Conservation (phyloP, 495 filamentous ascomycete species). For the Xylaria sp. region DNA sequence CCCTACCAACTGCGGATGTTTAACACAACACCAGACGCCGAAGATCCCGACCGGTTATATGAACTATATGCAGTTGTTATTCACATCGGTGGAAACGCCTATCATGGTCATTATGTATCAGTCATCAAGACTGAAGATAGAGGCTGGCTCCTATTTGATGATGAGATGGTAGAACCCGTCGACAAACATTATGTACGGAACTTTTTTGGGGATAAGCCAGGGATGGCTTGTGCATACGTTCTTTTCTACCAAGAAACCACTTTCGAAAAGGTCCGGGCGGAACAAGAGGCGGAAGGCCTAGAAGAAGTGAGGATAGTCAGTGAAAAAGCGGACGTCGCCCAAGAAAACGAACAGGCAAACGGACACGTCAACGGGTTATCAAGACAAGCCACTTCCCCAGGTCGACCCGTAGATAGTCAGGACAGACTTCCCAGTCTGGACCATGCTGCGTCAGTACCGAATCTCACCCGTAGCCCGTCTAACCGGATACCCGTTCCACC, state of each 20-base stretch:
- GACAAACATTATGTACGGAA: slow-evolving; percentile 96
- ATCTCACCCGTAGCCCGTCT: slow-evolving; percentile 39
- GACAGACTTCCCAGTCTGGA: slow-evolving; percentile 62
- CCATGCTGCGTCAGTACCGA: slow-evolving; percentile 68
- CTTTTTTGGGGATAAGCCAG: slow-evolving; percentile 94
- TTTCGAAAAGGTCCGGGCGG: slow-evolving; percentile 79
- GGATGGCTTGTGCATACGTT: slow-evolving; percentile 93
- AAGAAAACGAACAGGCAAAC: slow-evolving; percentile 52
- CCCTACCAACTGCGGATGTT: slow-evolving; percentile 95
- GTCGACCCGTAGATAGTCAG: slow-evolving; percentile 54
- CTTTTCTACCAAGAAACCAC: slow-evolving; percentile 98
- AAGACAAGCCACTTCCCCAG: slow-evolving; percentile 51
- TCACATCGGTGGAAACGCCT: slow-evolving; percentile 96
- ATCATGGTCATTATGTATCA: slow-evolving; percentile 96
- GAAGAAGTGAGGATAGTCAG: slow-evolving; percentile 66
- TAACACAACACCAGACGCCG: slow-evolving; percentile 97
- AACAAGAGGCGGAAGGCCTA: slow-evolving; percentile 81
- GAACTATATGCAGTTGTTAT: slow-evolving; percentile 99
- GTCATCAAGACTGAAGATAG: slow-evolving; percentile 97
- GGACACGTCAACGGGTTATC: slow-evolving; percentile 42
- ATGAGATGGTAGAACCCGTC: slow-evolving; percentile 97
- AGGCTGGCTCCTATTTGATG: slow-evolving; percentile 95
- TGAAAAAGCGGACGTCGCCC: slow-evolving; percentile 60
- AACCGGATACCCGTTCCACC: slow-evolving; percentile 41
- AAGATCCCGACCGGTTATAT: slow-evolving; percentile 93